These are phyloP conservation scores for Apocynum venetum DNA, from an alignment of 257 asterid genomes.

Conservation along the genomic window DNA sequence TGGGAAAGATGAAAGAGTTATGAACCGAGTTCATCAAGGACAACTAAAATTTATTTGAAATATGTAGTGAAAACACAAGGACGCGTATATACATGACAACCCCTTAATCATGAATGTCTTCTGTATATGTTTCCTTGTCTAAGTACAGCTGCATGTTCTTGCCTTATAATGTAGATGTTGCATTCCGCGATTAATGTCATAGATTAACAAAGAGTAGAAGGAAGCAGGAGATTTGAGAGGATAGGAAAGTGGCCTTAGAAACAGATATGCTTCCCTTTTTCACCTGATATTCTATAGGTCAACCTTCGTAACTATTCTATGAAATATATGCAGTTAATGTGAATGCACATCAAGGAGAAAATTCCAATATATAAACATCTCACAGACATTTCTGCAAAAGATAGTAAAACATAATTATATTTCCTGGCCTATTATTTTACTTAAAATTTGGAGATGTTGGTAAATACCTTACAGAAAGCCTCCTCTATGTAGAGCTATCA, in stretches of 20 bases:
- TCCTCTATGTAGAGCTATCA: not conserved
- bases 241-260: not conserved
- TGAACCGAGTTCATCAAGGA: not conserved
- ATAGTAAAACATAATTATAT: not conserved
- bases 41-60: slow-evolving; percentile 6
- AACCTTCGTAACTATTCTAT: not conserved
- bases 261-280: not conserved
- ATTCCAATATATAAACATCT: not conserved
- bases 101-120: not conserved
- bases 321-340: not conserved
- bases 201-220: not conserved
- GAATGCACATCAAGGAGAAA: not conserved
- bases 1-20: slow-evolving; percentile 15
- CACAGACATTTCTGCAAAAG: not conserved
- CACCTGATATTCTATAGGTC: not conserved
- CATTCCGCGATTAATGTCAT: not conserved
- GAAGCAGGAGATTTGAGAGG: not conserved
- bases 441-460: not conserved
- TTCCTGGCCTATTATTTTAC: not conserved
- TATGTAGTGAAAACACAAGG: not conserved
- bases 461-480: not conserved
- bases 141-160: not conserved
- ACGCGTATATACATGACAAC: not conserved
- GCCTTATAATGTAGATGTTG: not conserved
- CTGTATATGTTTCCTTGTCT: not conserved